Percentiles rank a stretch among this genome's conserved stretches.
phyloP scores from a whole-genome alignment of 305 asterid genomes.

The Rubia balearica region DNA sequence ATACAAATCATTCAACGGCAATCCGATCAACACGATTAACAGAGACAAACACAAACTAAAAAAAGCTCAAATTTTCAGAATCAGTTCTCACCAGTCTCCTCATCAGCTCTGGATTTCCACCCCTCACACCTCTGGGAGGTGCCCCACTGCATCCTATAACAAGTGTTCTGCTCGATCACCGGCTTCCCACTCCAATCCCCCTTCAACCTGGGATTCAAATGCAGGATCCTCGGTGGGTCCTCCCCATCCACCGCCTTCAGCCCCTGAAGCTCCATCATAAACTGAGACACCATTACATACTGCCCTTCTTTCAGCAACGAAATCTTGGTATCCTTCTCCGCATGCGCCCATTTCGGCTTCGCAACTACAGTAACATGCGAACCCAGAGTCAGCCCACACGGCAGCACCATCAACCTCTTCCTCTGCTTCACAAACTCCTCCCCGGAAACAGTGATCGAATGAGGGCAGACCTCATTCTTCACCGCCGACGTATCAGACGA shows the following conservation, averaged over 20 bases:
- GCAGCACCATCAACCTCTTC: conserved; percentile 54
- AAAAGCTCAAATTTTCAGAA: conserved; percentile 10
- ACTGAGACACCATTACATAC: conserved; percentile 84
- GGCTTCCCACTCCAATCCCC: conserved; percentile 98
- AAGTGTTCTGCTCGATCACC: conserved; percentile 83
- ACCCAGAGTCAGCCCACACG: conserved; percentile 87
- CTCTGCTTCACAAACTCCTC: conserved; percentile 43
- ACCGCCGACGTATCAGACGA: conserved; percentile 19
- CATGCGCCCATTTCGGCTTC: conserved; percentile 67
- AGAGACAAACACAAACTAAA: neutral
- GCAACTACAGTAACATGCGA: conserved; percentile 80
- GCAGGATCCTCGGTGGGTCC: conserved; percentile 89
- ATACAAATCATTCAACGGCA: neutral
- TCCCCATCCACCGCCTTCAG: conserved; percentile 86
- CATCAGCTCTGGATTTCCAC: conserved; percentile 68
- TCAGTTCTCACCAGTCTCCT: conserved; percentile 65
- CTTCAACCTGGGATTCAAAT: conserved; percentile 72
- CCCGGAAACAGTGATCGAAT: conserved; percentile 51
- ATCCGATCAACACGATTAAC: neutral
- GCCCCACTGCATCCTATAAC: conserved; percentile 98
- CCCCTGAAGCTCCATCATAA: conserved; percentile 91
- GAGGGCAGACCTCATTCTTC: conserved; percentile 50
- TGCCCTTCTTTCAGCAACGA: conserved; percentile 72
- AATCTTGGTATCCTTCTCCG: conserved; percentile 67
- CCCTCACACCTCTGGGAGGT: conserved; percentile 70